Evolutionary conservation across 352 stramenopile species (phyloP).

Genomic region (Aphanomyces euteiches): DNA sequence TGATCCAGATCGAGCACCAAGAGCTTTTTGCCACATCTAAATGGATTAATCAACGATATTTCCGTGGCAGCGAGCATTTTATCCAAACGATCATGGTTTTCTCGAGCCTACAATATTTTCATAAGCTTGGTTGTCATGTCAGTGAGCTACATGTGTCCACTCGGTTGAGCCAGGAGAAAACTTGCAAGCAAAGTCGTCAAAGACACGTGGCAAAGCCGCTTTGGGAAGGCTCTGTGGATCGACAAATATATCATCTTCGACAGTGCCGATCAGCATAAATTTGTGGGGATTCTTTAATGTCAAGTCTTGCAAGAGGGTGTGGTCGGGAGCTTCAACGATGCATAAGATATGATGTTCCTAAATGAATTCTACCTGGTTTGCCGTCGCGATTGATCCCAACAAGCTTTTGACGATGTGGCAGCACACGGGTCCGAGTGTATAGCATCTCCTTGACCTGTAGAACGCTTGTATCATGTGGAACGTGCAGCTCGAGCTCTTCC

Average conservation of each 20-base stretch:
- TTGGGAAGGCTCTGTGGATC: constrained; percentile 15
- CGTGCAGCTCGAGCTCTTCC: not conserved
- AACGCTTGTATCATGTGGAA: not conserved
- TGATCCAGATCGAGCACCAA: constrained; percentile 88
- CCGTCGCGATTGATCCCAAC: constrained; percentile 28
- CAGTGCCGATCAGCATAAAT: constrained; percentile 33
- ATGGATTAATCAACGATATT: constrained; percentile 73
- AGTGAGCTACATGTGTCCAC: constrained; percentile 13
- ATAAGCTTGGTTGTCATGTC: constrained; percentile 45
- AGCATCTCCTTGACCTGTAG: constrained; percentile 14
- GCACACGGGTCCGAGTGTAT: constrained; percentile 19
- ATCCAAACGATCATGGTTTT: constrained; percentile 64
- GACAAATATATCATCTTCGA: constrained; percentile 32
- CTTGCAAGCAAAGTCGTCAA: constrained; percentile 83
- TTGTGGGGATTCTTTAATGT: constrained; percentile 19
- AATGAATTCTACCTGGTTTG: constrained; percentile 14
- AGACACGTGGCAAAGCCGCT: constrained; percentile 32
- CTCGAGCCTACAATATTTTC: constrained; percentile 32
- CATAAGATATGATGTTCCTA: not conserved
- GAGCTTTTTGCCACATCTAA: constrained; percentile 60
- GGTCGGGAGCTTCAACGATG: not conserved
- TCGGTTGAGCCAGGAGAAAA: constrained; percentile 50
- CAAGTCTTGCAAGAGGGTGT: constrained; percentile 25
- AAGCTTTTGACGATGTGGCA: constrained; percentile 32
- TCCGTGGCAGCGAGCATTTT: constrained; percentile 63